These are phyloP conservation scores for Talaromyces sp. DNA, from an alignment of 2,329 filamentous ascomycete genomes.

Conservation along the genomic window DNA sequence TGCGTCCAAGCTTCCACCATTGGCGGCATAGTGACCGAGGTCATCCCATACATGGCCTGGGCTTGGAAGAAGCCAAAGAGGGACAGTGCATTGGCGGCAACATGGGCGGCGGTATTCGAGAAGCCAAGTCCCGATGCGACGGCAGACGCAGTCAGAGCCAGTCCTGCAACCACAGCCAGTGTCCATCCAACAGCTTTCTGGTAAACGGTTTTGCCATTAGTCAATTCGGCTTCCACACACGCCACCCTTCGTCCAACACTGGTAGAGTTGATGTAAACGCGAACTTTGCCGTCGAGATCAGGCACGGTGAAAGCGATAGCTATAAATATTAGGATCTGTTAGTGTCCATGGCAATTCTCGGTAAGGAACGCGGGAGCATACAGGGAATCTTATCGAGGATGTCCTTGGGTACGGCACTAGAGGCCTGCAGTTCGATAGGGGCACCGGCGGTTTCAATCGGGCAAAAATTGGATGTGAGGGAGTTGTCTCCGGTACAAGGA, in stretches of 20 bases:
- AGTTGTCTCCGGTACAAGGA: slow-evolving; percentile 8
- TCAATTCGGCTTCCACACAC: slow-evolving; percentile 80
- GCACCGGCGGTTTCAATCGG: slow-evolving; percentile 11
- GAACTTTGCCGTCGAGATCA: slow-evolving; percentile 81
- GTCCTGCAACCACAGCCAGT: slow-evolving; percentile 77
- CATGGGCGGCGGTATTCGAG: slow-evolving; percentile 88
- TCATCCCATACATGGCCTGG: slow-evolving; percentile 85
- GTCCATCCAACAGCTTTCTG: slow-evolving; percentile 83
- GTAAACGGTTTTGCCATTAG: slow-evolving; percentile 89
- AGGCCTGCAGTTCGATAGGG: slow-evolving; percentile 3
- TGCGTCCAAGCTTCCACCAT: slow-evolving; percentile 91
- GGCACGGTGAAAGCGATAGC: slow-evolving; percentile 83
- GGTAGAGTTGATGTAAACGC: slow-evolving; percentile 71
- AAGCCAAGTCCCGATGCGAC: slow-evolving; percentile 86
- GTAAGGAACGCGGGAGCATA: background rate
- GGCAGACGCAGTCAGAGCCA: slow-evolving; percentile 77
- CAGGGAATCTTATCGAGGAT: slow-evolving; percentile 7
- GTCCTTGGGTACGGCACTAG: slow-evolving; percentile 3
- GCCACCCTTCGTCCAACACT: slow-evolving; percentile 61
- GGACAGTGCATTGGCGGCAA: slow-evolving; percentile 89
- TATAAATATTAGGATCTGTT: slow-evolving; percentile 15
- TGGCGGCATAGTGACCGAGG: slow-evolving; percentile 74
- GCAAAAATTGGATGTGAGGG: slow-evolving; percentile 11
- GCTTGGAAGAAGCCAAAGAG: slow-evolving; percentile 93
- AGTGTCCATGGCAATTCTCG: background rate